These are phyloP conservation scores for Thyridium curvatum DNA, from an alignment of 2,329 filamentous ascomycete species.

Conservation along the genomic window DNA sequence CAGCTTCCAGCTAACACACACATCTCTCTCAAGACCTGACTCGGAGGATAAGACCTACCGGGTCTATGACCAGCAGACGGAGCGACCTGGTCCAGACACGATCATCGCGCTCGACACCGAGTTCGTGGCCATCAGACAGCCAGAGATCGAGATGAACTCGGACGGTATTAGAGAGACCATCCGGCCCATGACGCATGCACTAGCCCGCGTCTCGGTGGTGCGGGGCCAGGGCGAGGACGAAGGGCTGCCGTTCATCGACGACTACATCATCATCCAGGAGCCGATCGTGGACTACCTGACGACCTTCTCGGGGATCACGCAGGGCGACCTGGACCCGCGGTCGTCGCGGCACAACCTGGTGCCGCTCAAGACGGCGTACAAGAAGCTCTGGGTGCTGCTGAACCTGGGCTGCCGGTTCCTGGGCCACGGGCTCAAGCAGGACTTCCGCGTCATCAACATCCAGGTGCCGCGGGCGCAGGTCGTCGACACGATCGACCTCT, in stretches of 20 bases:
- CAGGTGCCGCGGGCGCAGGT: slow-evolving; percentile 86
- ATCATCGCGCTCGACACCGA: slow-evolving; percentile 92
- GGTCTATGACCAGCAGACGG: slow-evolving; percentile 48
- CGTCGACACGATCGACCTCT: slow-evolving; percentile 89
- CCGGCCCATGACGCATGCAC: slow-evolving; percentile 79
- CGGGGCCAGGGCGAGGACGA: slow-evolving; percentile 73
- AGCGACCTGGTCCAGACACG: slow-evolving; percentile 64
- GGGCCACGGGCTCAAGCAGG: slow-evolving; percentile 86
- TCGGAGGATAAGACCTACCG: slow-evolving; percentile 50
- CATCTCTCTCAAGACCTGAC: slow-evolving; percentile 28
- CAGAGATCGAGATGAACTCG: slow-evolving; percentile 93
- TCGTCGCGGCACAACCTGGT: slow-evolving; percentile 79
- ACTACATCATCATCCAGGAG: slow-evolving; percentile 90
- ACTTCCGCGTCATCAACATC: slow-evolving; percentile 98
- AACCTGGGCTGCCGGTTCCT: slow-evolving; percentile 93
- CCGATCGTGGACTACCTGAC: slow-evolving; percentile 94
- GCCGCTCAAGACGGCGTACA: slow-evolving; percentile 86
- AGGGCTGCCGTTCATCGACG: slow-evolving; percentile 87
- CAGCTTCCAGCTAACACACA: too few relatives aligned
- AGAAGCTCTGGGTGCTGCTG: slow-evolving; percentile 93
- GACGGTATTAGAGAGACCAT: slow-evolving; percentile 91
- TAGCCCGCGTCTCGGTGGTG: slow-evolving; percentile 89
- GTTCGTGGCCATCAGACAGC: slow-evolving; percentile 87
- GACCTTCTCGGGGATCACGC: slow-evolving; percentile 84
- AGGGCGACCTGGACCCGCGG: slow-evolving; percentile 74